Conservation (phyloP, 1,284 basidiomycete genomes). For the Trichosporon ovoides region DNA sequence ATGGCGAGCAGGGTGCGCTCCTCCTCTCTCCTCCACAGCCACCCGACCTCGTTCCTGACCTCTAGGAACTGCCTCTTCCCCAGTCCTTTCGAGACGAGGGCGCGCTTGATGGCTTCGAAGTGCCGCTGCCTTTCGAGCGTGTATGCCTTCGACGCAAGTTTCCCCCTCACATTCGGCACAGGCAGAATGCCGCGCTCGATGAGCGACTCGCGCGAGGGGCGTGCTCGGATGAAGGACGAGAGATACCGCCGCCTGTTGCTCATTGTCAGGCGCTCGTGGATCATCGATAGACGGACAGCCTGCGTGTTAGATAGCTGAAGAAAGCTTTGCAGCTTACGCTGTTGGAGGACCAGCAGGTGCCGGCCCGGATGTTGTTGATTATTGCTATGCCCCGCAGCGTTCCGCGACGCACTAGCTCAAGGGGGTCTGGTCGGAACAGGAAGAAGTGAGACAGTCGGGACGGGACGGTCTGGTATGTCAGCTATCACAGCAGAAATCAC, state of each 20-base stretch:
- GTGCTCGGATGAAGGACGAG: slow-evolving; percentile 7
- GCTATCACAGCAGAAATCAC: not conserved
- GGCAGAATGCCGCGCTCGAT: slow-evolving; percentile 21
- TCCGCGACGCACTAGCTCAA: slow-evolving; percentile 25
- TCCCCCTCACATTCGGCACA: not conserved
- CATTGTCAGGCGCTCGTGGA: slow-evolving; percentile 18
- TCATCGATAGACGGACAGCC: slow-evolving; percentile 26
- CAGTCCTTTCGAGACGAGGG: slow-evolving; percentile 10
- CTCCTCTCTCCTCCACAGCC: slow-evolving; percentile 6
- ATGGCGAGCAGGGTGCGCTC: slow-evolving; percentile 21
- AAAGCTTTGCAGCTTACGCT: slow-evolving; percentile 12
- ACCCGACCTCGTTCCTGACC: not conserved
- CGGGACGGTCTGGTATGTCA: slow-evolving; percentile 21
- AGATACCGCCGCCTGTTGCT: slow-evolving; percentile 16
- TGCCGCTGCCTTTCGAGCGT: slow-evolving; percentile 15
- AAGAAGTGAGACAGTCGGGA: slow-evolving; percentile 6
- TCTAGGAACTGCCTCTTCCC: slow-evolving; percentile 16
- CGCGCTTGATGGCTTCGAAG: slow-evolving; percentile 15
- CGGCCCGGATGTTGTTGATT: slow-evolving; percentile 16
- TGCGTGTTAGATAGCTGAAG: not conserved
- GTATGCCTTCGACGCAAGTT: slow-evolving; percentile 5
- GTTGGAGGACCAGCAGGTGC: slow-evolving; percentile 23
- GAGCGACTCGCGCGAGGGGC: slow-evolving; percentile 15
- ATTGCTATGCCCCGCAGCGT: slow-evolving; percentile 27
- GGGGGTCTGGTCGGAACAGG: slow-evolving; percentile 19